These are phyloP conservation scores for Porodaedalea pini DNA, from an alignment of 1,284 basidiomycete genomes.

Conservation along the genomic window DNA sequence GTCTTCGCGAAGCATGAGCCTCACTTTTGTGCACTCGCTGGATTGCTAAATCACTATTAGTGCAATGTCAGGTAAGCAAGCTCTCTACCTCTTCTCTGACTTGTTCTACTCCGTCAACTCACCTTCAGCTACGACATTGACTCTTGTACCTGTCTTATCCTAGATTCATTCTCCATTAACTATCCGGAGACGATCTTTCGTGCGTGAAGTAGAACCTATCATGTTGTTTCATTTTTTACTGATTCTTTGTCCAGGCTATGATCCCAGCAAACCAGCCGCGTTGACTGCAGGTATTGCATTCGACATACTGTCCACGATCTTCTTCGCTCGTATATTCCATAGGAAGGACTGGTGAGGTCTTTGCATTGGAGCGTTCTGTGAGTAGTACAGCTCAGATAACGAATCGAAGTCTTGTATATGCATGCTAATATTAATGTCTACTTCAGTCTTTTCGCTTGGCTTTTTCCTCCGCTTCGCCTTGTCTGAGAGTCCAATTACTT, in stretches of 20 bases:
- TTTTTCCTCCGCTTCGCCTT: slow-evolving; percentile 3
- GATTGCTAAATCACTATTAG: too few species aligned
- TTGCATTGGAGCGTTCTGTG: slow-evolving; percentile 17
- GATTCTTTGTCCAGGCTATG: neutral
- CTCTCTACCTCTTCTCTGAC: neutral
- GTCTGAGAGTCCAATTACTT: neutral
- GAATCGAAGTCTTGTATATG: neutral
- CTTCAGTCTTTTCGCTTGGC: slow-evolving; percentile 1
- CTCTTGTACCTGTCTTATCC: neutral
- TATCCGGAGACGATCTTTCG: neutral
- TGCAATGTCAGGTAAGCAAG: neutral
- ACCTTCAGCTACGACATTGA: neutral
- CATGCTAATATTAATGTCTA: neutral
- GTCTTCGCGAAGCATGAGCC: too few species aligned
- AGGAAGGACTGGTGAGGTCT: slow-evolving; percentile 21
- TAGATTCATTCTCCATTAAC: neutral
- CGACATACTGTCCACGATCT: neutral
- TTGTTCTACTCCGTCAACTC: neutral
- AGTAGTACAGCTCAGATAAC: neutral
- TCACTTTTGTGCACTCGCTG: too few species aligned
- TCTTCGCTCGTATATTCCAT: slow-evolving; percentile 8
- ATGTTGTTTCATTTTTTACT: neutral
- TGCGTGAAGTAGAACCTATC: neutral
- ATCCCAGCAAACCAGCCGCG: slow-evolving; percentile 8
- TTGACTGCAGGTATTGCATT: neutral